Base-by-base conservation (phyloP, 768 basidiomycete species). In the Postia placenta region DNA sequence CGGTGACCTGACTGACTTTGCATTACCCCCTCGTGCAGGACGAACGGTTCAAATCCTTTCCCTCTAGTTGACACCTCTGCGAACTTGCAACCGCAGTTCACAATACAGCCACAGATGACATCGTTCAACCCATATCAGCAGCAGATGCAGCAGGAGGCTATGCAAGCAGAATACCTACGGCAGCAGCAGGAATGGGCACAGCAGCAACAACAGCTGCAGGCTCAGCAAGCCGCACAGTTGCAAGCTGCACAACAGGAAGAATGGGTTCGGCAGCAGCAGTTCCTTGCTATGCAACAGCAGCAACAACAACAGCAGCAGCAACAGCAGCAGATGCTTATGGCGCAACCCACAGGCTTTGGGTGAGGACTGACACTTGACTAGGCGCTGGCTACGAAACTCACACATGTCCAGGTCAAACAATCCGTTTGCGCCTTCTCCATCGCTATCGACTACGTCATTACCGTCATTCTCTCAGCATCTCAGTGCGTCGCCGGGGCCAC, bases 101-200 rank as follows among this genome's bases (percentile, higher is more conserved):
- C 87, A 11, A 59, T 92, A 39, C 86, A 86, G 56, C 87, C 88
- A 0, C 92, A 94, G 59, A 90, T 87, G 64, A 92, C 90, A 6
- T 83, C 88, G 0, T 97, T 92, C 75, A 98, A 98, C 65, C 90
- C 90, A 0, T 92, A 91, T 55, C 88, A 91, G 61, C 92, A 93
- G 64, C 94, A 94, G 62, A 81, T 86, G 41, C 87, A 94, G 59
- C 92, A 94, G 58, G 92, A 95, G 65, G 85, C 85, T 14, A 78
- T 83, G 59, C 88, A 76, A 72, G 74, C 67, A 26, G 71, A 76
- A 47, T 71, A 69, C 42, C 36, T 69, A 57, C 67, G 67, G 46
- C 74, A 75, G 47, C 72, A 88, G 64, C 84, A 85, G 30, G 86
- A 90, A 55, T 85, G 81, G 74, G 57, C 83, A 56, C 77, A 75